Conservation (phyloP, 345 rosid species). For the Kandelia obovata region DNA sequence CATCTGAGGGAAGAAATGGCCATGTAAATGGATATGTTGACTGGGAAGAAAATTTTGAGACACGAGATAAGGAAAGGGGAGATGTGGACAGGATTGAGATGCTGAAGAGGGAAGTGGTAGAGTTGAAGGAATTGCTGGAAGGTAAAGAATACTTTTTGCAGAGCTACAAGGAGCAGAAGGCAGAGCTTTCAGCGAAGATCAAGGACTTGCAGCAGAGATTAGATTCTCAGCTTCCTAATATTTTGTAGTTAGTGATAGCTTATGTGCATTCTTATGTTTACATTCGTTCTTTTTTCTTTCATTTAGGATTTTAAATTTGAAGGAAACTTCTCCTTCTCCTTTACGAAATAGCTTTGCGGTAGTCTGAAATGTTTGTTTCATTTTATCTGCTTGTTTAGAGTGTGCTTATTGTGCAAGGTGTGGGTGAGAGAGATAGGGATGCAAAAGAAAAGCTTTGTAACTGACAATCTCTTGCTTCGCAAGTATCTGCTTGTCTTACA, state of each 20-base stretch:
- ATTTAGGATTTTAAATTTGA: constrained; percentile 2
- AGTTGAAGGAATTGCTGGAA: constrained; percentile 82
- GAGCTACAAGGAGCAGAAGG: constrained; percentile 83
- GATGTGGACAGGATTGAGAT: constrained; percentile 58
- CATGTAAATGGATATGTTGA: constrained; percentile 52
- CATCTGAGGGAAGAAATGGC: constrained; percentile 47
- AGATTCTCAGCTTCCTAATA: constrained; percentile 80
- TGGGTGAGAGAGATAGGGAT: neutral
- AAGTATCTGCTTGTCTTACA: constrained; percentile 1
- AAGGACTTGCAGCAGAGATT: constrained; percentile 83
- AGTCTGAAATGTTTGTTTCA: constrained; percentile 9
- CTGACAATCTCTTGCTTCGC: neutral
- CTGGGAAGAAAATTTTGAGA: constrained; percentile 39
- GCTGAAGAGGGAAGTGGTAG: constrained; percentile 80
- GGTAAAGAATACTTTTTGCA: constrained; percentile 80
- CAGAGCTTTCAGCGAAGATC: constrained; percentile 70
- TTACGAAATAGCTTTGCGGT: neutral
- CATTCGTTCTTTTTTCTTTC: constrained; percentile 14
- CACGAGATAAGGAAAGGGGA: constrained; percentile 43
- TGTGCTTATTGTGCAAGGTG: constrained; percentile 6
- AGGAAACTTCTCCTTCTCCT: constrained; percentile 3
- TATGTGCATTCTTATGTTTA: constrained; percentile 58
- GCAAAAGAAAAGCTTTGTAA: neutral
- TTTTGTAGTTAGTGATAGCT: constrained; percentile 72
- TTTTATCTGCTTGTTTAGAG: constrained; percentile 7